Evolutionary conservation across 73 alveolate species (phyloP).

Genomic region (Stentor coeruleus): DNA sequence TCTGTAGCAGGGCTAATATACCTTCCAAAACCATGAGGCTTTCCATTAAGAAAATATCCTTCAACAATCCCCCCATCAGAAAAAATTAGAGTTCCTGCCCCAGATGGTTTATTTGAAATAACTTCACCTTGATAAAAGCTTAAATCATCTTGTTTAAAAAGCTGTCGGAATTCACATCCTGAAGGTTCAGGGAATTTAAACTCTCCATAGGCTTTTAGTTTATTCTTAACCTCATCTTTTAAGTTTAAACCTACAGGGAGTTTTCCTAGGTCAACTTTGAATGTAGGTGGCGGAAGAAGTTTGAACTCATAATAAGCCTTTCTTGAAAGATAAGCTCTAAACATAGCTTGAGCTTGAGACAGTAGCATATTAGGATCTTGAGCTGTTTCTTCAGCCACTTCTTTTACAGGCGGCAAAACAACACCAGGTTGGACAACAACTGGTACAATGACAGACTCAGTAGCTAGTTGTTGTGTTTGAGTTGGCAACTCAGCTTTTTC

Average conservation of each 20-base stretch:
- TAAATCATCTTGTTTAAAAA: not conserved
- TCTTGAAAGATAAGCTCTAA: not conserved
- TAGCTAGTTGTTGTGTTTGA: not conserved
- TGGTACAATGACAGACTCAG: not conserved
- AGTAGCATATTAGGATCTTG: not conserved
- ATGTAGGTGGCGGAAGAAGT: not conserved
- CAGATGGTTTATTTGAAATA: not conserved
- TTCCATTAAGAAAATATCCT: not conserved
- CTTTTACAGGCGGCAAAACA: not conserved
- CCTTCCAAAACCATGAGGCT: conserved; percentile 14
- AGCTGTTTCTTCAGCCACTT: not conserved
- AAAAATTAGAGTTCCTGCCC: not conserved
- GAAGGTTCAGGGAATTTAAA: not conserved
- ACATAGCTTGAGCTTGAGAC: not conserved
- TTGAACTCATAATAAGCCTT: not conserved
- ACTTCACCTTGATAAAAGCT: not conserved
- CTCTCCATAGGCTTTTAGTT: not conserved
- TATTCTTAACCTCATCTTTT: not conserved
- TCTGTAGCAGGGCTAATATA: conserved; percentile 29
- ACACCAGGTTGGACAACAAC: not conserved
- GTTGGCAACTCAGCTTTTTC: too few species aligned
- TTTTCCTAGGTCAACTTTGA: not conserved
- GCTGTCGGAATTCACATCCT: not conserved
- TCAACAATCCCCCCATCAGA: not conserved
- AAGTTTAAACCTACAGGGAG: not conserved